These are phyloP conservation scores for Henckelia pumila DNA, from an alignment of 257 asterid species.

Conservation along the genomic window DNA sequence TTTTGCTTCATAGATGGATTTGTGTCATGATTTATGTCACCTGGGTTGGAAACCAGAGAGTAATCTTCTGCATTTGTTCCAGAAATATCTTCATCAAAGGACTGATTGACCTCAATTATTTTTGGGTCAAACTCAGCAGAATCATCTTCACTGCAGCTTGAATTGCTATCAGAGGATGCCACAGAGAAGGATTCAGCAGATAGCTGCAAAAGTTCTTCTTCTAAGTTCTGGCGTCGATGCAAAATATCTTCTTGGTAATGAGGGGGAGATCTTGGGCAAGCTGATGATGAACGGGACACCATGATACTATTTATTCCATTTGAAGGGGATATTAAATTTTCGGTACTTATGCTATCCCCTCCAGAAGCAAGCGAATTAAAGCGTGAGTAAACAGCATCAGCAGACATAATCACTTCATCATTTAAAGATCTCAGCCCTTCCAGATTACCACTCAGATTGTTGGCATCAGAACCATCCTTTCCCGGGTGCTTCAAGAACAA, in stretches of 20 bases:
- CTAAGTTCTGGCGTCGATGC: slow-evolving; percentile 82
- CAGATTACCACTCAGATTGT: slow-evolving; percentile 33
- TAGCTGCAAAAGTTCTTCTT: slow-evolving; percentile 82
- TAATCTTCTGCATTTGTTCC: slow-evolving; percentile 29
- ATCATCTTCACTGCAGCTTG: slow-evolving; percentile 72
- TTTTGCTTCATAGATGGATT: slow-evolving; percentile 35
- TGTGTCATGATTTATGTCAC: slow-evolving; percentile 31
- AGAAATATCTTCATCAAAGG: slow-evolving; percentile 33
- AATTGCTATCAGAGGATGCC: slow-evolving; percentile 80
- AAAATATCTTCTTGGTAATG: slow-evolving; percentile 84
- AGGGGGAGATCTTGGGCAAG: slow-evolving; percentile 81
- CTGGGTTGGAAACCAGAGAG: slow-evolving; percentile 24
- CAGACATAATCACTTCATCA: slow-evolving; percentile 34
- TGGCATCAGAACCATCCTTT: slow-evolving; percentile 36
- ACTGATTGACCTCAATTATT: slow-evolving; percentile 38
- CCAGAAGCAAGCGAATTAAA: slow-evolving; percentile 37
- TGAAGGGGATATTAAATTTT: slow-evolving; percentile 35
- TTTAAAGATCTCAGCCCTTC: slow-evolving; percentile 34
- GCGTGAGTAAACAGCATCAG: slow-evolving; percentile 31
- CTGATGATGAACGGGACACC: slow-evolving; percentile 46
- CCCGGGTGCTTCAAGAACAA: slow-evolving; percentile 33
- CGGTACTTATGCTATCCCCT: slow-evolving; percentile 35
- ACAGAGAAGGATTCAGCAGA: slow-evolving; percentile 71
- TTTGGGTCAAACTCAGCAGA: slow-evolving; percentile 41
- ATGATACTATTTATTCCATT: slow-evolving; percentile 38